These are phyloP conservation scores for Fusarium sp. DNA, from an alignment of 2,329 filamentous ascomycete genomes.

Conservation along the genomic window DNA sequence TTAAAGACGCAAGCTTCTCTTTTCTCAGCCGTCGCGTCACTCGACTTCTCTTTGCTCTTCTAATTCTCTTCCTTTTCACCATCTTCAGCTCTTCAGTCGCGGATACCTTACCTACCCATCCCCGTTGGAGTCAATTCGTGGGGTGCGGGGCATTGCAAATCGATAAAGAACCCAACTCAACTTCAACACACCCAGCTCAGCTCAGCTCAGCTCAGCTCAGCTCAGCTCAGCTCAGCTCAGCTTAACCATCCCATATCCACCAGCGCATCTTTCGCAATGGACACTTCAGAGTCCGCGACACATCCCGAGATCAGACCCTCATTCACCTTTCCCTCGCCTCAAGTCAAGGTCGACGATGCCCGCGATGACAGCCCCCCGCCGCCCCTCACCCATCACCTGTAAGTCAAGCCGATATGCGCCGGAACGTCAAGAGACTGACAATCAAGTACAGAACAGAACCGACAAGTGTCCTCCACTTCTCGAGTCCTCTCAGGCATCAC, in stretches of 20 bases:
- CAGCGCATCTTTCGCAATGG: conserved; percentile 34
- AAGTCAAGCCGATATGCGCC: conserved; percentile 45
- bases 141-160: conserved; percentile 40
- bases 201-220: no score
- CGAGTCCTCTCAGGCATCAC: conserved; percentile 68
- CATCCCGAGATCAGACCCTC: conserved; percentile 35
- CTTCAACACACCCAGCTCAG: background rate
- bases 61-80: background rate
- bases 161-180: conserved; percentile 6
- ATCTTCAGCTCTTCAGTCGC: background rate
- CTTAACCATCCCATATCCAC: background rate
- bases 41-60: background rate
- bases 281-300: conserved; percentile 28
- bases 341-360: conserved; percentile 48
- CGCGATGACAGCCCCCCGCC: conserved; percentile 45
- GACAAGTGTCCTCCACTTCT: conserved; percentile 53
- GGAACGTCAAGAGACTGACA: conserved; percentile 9
- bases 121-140: conserved; percentile 10
- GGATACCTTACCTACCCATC: background rate
- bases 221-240: background rate
- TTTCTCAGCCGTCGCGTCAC: conserved; percentile 4
- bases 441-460: conserved; percentile 56
- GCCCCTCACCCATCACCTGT: conserved; percentile 55
- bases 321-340: conserved; percentile 47
- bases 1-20: background rate